Conservation (phyloP, 805 yeast species). For the Candida odintsovae region DNA sequence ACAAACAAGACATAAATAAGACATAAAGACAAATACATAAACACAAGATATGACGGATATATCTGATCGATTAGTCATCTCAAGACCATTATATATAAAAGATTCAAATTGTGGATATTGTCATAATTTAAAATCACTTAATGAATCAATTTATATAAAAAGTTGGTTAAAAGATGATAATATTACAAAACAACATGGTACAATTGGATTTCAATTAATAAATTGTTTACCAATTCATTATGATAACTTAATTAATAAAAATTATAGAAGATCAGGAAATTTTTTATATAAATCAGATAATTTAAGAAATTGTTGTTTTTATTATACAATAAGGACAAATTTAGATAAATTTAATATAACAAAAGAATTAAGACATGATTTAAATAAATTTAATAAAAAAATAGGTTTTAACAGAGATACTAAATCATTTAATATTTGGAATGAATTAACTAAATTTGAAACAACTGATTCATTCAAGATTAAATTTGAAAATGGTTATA, state of each 20-base stretch:
- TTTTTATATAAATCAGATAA: slow-evolving; percentile 64
- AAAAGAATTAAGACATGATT: slow-evolving; percentile 61
- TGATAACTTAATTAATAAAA: slow-evolving; percentile 61
- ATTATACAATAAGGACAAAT: slow-evolving; percentile 69
- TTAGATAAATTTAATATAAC: slow-evolving; percentile 38
- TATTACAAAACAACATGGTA: slow-evolving; percentile 16
- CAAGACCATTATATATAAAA: slow-evolving; percentile 39
- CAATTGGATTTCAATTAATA: slow-evolving; percentile 36
- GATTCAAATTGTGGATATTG: slow-evolving; percentile 71
- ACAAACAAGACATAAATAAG: background rate
- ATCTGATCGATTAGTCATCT: slow-evolving; percentile 27
- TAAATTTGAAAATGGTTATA: slow-evolving; percentile 43
- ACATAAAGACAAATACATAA: background rate
- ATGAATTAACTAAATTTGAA: slow-evolving; percentile 27
- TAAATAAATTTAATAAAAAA: slow-evolving; percentile 48
- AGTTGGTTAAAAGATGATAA: slow-evolving; percentile 26
- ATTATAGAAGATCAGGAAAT: slow-evolving; percentile 75
- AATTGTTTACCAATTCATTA: slow-evolving; percentile 48
- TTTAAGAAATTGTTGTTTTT: slow-evolving; percentile 69
- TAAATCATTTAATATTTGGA: slow-evolving; percentile 24
- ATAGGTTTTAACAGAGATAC: slow-evolving; percentile 7
- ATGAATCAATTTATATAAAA: slow-evolving; percentile 27
- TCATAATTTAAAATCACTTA: slow-evolving; percentile 27
- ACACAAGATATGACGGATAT: background rate
- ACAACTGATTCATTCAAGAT: slow-evolving; percentile 31